These are phyloP conservation scores for Sphagnum fallax DNA, from an alignment of 228 moss, liverwort and hornwort genomes.

Conservation along the genomic window DNA sequence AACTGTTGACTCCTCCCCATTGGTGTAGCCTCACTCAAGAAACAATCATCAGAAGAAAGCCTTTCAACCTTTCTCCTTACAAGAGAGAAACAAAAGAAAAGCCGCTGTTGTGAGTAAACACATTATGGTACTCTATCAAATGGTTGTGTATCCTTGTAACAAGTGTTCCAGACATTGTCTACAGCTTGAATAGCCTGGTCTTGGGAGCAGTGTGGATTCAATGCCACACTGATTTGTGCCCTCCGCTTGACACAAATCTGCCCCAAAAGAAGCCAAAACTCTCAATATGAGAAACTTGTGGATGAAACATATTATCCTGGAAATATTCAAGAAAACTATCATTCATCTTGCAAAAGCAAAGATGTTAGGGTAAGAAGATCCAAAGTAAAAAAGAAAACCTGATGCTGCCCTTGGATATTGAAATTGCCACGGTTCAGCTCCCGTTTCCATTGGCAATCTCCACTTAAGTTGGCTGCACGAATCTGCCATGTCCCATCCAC, in stretches of 20 bases:
- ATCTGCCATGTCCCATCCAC: constrained; percentile 33
- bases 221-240: constrained; percentile 79
- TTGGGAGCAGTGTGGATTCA: constrained; percentile 87
- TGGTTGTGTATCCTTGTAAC: constrained; percentile 81
- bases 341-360: too few species aligned
- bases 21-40: too few species aligned
- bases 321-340: too few species aligned
- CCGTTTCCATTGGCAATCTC: constrained; percentile 92
- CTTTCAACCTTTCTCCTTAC: not conserved
- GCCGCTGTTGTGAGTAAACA: not conserved
- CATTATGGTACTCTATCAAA: constrained; percentile 72
- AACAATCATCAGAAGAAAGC: too few species aligned
- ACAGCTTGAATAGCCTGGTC: constrained; percentile 61
- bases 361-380: too few species aligned
- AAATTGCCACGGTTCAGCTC: constrained; percentile 89
- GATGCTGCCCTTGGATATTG: constrained; percentile 88
- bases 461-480: constrained; percentile 94
- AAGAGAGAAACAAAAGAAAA: not conserved
- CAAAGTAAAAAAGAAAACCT: constrained; percentile 28
- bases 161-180: constrained; percentile 68
- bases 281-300: not conserved
- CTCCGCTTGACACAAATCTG: constrained; percentile 93
- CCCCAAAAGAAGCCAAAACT: not conserved
- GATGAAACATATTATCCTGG: not conserved
- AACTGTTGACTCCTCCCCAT: too few species aligned